Evolutionary conservation across 1,284 basidiomycete genomes (phyloP), one percentile per base, ranked within the genome.

Genomic region (Butyriboletus appendiculatus): DNA sequence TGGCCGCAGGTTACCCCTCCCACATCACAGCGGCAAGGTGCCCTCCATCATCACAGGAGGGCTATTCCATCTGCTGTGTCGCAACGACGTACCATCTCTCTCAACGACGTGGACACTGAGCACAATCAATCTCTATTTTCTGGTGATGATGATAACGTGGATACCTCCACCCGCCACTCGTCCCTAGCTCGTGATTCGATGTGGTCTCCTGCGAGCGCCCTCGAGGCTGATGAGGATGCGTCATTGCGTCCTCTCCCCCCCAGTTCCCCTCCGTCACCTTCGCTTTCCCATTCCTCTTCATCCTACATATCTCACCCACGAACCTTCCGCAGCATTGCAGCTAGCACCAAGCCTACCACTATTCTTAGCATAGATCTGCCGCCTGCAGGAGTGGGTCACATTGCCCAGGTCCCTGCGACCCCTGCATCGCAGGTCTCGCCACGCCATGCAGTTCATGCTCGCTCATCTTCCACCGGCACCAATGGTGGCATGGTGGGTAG

Each of bases 341-440:
- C 93, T 0, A 94, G 92, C 66, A 98, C 96, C 6, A 98, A 98
- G 71, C 96, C 94, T 3, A 98, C 96, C 3, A 98, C 96, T 0
- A 73, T 97, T 26, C 80, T 97, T 41, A 94, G 91, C 61, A 83
- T 96, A 56, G 95, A 98, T 65, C 74, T 93, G 16, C 81, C 81
- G 39, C 81, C 84, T 7, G 85, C 82, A 56, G 85, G 88, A 15
- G 87, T 93, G 77, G 95, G 88, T 9, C 94, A 95, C 73, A 98
- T 97, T 60, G 94, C 94, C 5, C 90, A 96, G 67, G 89, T 85
- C 9, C 88, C 87, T 34, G 76, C 79, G 20, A 84, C 85, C 14
- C 81, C 84, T 3, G 70, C 74, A 18, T 73, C 80, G 10, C 78
- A 79, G 53, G 59, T 74, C 16, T 63, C 69, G 28, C 58, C 61